Evolutionary conservation across 805 yeast species (phyloP).

Genomic region (Spathaspora arborariae): DNA sequence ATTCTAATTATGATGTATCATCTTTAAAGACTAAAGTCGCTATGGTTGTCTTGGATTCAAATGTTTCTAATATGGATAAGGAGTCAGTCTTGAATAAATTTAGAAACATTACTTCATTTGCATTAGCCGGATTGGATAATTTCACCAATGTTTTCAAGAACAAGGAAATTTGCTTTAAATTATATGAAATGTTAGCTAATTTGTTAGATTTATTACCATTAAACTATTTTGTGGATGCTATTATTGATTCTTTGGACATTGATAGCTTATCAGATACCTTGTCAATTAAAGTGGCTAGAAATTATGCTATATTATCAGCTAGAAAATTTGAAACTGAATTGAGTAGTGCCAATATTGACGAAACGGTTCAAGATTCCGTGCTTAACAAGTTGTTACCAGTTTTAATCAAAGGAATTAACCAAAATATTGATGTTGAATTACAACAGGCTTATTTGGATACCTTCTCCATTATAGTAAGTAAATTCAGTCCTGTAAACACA

Average conservation of each 20-base stretch:
- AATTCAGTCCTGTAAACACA: constrained; percentile 44
- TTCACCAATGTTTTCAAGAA: constrained; percentile 17
- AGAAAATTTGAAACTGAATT: constrained; percentile 69
- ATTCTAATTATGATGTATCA: constrained; percentile 19
- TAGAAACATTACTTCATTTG: constrained; percentile 30
- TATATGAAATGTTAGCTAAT: constrained; percentile 57
- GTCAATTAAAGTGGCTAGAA: constrained; percentile 54
- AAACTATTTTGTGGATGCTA: constrained; percentile 62
- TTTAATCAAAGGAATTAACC: constrained; percentile 38
- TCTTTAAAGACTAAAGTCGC: constrained; percentile 51
- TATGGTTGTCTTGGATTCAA: constrained; percentile 44
- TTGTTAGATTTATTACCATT: constrained; percentile 73
- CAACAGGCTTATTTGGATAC: constrained; percentile 71
- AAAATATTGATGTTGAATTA: constrained; percentile 42
- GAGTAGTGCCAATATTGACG: constrained; percentile 36
- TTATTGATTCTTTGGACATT: constrained; percentile 37
- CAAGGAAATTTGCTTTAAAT: constrained; percentile 30
- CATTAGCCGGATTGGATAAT: constrained; percentile 35
- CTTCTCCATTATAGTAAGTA: constrained; percentile 56
- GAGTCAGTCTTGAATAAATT: constrained; percentile 29
- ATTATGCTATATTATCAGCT: constrained; percentile 59
- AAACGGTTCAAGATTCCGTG: constrained; percentile 46
- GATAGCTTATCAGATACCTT: constrained; percentile 27
- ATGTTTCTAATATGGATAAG: constrained; percentile 25
- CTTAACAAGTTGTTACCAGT: constrained; percentile 50